Evolutionary conservation across 2,329 filamentous ascomycete genomes (phyloP).

Genomic region (Aspergillus thermomutatus): DNA sequence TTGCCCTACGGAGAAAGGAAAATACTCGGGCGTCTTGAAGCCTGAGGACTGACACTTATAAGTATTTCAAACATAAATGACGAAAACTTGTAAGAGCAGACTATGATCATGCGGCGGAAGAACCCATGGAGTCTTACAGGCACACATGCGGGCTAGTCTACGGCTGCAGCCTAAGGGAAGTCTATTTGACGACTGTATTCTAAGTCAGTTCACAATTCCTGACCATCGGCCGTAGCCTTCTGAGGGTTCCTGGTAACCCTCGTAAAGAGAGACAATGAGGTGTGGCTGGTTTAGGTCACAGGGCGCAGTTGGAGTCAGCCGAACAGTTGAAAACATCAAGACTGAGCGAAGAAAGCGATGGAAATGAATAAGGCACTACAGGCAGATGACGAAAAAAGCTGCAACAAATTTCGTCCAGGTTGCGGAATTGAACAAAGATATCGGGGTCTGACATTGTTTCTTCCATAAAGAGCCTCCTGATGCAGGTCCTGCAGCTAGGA

Average conservation of each 20-base stretch:
- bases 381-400: background rate
- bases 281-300: conserved; percentile 20
- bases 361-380: conserved; percentile 5
- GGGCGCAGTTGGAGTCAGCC: conserved; percentile 23
- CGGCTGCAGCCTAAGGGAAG: background rate
- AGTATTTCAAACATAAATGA: background rate
- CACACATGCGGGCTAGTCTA: background rate
- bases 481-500: background rate
- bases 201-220: background rate
- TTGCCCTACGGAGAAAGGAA: background rate
- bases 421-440: background rate
- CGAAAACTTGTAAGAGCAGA: background rate
- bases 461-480: background rate
- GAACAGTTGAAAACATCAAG: conserved; percentile 11
- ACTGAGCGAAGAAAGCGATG: background rate
- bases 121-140: background rate
- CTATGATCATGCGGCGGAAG: background rate
- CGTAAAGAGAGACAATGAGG: background rate
- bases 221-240: background rate
- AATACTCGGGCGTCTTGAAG: background rate
- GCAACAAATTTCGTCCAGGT: background rate
- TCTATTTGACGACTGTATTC: background rate
- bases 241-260: background rate
- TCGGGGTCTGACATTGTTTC: background rate
- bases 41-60: background rate